Conservation (phyloP, 2,329 filamentous ascomycete genomes). For the Microdochium trichocladiopsis region DNA sequence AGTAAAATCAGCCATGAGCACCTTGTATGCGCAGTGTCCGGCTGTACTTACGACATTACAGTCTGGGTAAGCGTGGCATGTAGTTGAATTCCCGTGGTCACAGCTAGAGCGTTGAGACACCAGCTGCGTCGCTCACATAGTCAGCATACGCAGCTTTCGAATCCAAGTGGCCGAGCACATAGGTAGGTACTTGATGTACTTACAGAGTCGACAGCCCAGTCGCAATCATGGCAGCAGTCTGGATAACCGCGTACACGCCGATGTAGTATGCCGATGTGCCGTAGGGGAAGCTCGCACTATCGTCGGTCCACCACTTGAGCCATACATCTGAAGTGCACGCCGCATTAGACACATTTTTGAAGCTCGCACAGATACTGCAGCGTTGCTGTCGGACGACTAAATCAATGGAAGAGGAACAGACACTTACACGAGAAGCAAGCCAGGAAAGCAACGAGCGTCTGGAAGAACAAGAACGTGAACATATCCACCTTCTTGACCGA, state of each 20-base stretch:
- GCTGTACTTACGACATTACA: conserved; percentile 2
- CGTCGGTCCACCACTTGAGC: conserved; percentile 20
- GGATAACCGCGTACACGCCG: conserved; percentile 7
- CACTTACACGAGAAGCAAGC: conserved; percentile 1
- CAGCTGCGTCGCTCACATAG: not conserved
- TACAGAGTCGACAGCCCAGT: not conserved
- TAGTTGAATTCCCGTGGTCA: not conserved
- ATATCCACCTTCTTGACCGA: not conserved
- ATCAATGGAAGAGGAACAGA: not conserved
- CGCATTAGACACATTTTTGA: no score
- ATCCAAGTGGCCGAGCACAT: not conserved
- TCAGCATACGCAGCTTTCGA: not conserved
- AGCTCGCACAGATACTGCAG: no score
- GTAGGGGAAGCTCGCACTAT: conserved; percentile 9
- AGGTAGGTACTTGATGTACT: not conserved
- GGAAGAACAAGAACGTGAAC: not conserved
- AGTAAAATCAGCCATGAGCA: conserved; percentile 5
- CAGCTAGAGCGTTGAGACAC: not conserved
- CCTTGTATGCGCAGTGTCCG: not conserved
- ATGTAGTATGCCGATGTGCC: conserved; percentile 8
- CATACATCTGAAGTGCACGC: conserved; percentile 12
- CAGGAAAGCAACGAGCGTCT: not conserved
- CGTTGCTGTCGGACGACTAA: no score
- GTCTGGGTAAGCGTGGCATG: not conserved
- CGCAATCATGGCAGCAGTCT: not conserved